These are phyloP conservation scores for Coleophoma eucalyptorum DNA, from an alignment of 2,329 filamentous ascomycete species.

Conservation along the genomic window DNA sequence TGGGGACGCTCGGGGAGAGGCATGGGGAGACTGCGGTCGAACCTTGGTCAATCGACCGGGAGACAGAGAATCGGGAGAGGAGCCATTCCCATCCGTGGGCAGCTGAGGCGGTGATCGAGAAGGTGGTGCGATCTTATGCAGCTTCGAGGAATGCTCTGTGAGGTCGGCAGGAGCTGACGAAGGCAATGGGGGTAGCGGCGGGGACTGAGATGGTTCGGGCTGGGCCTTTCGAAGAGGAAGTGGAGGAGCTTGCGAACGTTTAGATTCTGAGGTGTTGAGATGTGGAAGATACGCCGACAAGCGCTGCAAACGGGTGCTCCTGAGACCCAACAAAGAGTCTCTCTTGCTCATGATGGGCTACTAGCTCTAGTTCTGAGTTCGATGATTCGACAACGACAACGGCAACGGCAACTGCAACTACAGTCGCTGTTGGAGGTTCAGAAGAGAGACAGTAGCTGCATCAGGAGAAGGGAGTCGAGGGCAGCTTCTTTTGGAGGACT, in stretches of 20 bases:
- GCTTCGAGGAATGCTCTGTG: background rate
- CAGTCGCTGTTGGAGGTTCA: background rate
- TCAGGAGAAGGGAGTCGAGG: background rate
- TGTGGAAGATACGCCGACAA: background rate
- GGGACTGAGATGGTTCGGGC: background rate
- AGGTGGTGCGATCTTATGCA: background rate
- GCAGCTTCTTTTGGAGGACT: background rate
- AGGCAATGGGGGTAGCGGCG: background rate
- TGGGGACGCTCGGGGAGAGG: background rate
- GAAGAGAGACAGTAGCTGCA: background rate
- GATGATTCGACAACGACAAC: background rate
- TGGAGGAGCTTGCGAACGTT: background rate
- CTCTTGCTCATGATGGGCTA: background rate
- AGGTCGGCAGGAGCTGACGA: background rate
- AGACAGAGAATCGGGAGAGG: background rate
- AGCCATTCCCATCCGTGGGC: background rate
- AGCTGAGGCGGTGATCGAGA: background rate
- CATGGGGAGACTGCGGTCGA: background rate
- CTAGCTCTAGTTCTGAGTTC: background rate
- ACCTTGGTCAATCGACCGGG: too few species aligned
- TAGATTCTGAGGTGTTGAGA: constrained; percentile 1
- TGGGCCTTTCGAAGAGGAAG: background rate
- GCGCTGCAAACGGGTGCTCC: constrained; percentile 1
- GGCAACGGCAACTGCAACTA: background rate
- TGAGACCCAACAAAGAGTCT: background rate